Evolutionary conservation across 805 yeast genomes (phyloP), one percentile per base, ranked within the genome.

Genomic region (Kazachstania africana): DNA sequence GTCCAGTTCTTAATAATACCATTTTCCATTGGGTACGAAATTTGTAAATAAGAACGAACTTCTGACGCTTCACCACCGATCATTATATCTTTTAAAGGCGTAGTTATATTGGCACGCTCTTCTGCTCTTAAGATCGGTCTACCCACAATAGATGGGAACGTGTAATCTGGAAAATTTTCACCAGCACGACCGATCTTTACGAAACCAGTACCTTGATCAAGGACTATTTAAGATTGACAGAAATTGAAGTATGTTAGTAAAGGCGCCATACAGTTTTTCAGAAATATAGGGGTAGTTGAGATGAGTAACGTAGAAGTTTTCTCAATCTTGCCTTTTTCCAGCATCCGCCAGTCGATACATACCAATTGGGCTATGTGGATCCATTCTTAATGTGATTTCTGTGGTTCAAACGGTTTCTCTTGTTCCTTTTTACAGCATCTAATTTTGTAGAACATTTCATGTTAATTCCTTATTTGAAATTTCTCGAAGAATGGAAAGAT

Each of bases 171-270:
- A 68, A 87, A 87, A 62, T 91, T 91, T 44, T 85, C 80, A 20
- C 97, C 96, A 23, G 93, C 95, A 50, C 95, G 74, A 37, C 98
- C 98, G 45, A 88, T 83, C 57, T 87, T 88, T 33, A 88, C 96
- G 55, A 91, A 91, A 36, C 98, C 98, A 30, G 98, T 91, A 64
- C 98, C 98, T 65, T 91, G 97, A 64, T 91, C 98, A 46, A 91
- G 82, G 47, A 91, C 98, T 49, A 36, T 20, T 22, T 28, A 17
- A 22, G 20, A 21, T 27, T 13, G 15, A 18, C 18, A 12, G 27
- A 18, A 24, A 22, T n/a, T 12, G 29, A 12, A 21, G 18, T 6
- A 21, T 18, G 24, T 20, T 24, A 24, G 33, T 24, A 29, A 16
- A 13, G 13, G 24, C 12, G 8, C 16, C 25, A 9, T n/a, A 9